Evolutionary conservation across 2,329 filamentous ascomycete species (phyloP).

Genomic region (Aspergillus amoenus): DNA sequence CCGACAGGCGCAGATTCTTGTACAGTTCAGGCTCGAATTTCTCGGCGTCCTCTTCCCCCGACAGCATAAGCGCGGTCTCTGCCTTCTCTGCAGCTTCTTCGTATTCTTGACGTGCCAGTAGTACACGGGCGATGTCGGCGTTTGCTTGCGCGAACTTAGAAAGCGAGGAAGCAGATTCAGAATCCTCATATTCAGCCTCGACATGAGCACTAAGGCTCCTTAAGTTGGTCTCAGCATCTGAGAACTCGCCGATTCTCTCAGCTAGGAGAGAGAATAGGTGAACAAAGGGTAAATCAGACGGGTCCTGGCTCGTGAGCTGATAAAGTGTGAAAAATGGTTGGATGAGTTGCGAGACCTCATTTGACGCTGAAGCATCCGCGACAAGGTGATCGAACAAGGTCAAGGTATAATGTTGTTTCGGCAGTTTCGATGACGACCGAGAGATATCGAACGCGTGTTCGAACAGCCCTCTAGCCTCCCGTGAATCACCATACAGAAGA

Average conservation of each 20-base stretch:
- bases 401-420: constrained; percentile 75
- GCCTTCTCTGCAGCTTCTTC: constrained; percentile 73
- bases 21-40: constrained; percentile 63
- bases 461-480: constrained; percentile 80
- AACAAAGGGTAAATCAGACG: constrained; percentile 68
- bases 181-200: constrained; percentile 80
- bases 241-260: constrained; percentile 72
- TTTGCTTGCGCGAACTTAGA: constrained; percentile 78
- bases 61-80: constrained; percentile 76
- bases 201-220: constrained; percentile 66
- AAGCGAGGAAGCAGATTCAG: constrained; percentile 73
- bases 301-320: constrained; percentile 72
- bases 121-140: constrained; percentile 80
- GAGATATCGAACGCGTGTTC: constrained; percentile 94
- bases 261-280: constrained; percentile 80
- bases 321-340: constrained; percentile 86
- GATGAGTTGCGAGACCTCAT: constrained; percentile 64
- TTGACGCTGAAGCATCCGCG: constrained; percentile 51
- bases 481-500: constrained; percentile 68
- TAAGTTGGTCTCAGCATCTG: constrained; percentile 63
- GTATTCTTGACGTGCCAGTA: constrained; percentile 68
- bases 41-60: constrained; percentile 67
- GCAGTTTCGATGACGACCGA: constrained; percentile 69
- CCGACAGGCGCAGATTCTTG: constrained; percentile 72
- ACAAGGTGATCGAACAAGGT: constrained; percentile 81